Base-by-base conservation (phyloP, 495 filamentous ascomycete species). In the Neurospora sublineolata region DNA sequence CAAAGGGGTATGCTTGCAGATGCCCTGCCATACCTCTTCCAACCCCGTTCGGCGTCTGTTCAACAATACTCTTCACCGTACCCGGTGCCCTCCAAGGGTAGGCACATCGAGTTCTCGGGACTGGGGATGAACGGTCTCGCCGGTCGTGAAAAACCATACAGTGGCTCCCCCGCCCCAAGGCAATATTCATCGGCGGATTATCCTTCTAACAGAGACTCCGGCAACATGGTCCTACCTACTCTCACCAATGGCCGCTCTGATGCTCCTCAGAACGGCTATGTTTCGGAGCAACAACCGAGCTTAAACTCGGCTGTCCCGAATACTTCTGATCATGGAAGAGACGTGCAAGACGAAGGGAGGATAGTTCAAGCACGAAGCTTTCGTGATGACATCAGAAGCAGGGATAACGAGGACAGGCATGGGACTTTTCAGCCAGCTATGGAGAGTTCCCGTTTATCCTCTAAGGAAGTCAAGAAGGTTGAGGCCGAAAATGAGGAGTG, bases 1-100 rank as follows among this genome's bases (percentile, higher is more conserved):
- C 91, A 84, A 84, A 90, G 76, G 83, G 84, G 72, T 74, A 78
- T 92, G 4, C 81, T 93, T 68, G 82, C 82, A 4, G 85, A 84
- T 20, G 89, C 89, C 23, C 84, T 93, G 68, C 87, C 89, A 3
- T 73, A 78, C 36, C 72, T 79, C 6, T 74, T 79, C 44, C 52
- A 73, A 10, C 69, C 42, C 16, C 73, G 67, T 37, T 39, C 71
- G 11, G 4, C 52, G 23, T 38, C 72, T 41, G 42, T n/a, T 20
- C 39, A 58, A 40, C 38, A 38, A 20, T 40, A 70, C 11, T 27
- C 27, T 64, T 64, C 27, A 64, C 52, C 52, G 23, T 64, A 33
- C 27, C 52, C 52, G 27, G 27, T 64, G 27, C 30, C 27, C 7
- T 33, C 52, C 33, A 64, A 36, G 52, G 52, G 52, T 64, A 64